Base-by-base conservation (phyloP, 257 asterid genomes). In the Solanum stenotomum region DNA sequence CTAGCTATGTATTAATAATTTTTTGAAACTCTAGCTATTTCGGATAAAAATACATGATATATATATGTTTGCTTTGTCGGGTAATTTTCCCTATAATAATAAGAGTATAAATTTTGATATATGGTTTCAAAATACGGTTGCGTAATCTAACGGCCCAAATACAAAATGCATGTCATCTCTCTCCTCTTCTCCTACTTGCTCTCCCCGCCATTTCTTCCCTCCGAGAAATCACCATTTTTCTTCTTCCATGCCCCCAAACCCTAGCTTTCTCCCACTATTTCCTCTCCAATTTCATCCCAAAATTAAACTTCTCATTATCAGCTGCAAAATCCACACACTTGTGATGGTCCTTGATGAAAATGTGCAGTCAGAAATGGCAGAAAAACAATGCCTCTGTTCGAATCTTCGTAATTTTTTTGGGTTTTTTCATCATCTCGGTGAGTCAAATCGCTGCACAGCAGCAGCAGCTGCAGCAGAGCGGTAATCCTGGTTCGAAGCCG, bases 131-230 rank as follows among this genome's bases (percentile, higher is more conserved):
- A 68, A 79, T 79, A 27, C 67, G 18, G 85, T 79, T 44, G 65
- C 9, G 4, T 79, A 79, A 44, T 44, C 59, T 63, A 63, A 82
- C 86, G 70, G 70, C 65, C 86, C 6, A 81, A 49, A 81, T 82
- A 82, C 86, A 31, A 27, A 29, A 16, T 5, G 4, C 20, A 82
- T 82, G 42, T 3, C 42, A 49, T 82, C 44, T 29, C 85, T 67
- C 79, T 61, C 84, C 61, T 74, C 94, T 63, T 74, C 83, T 88
- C 96, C 98, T 90, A 92, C 83, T 93, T 94, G 93, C 88, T 49
- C 98, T 94, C 96, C 94, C 95, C 95, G 93, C 99, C 99, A 92
- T 95, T 93, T 94, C 96, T 93, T 91, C 93, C 83, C 86, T 79
- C 92, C 90, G 79, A 67, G 88, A 89, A 88, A 91, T 87, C 90